Base-by-base conservation (phyloP, 176 grass and related monocot species). In the Tillandsia leiboldiana region DNA sequence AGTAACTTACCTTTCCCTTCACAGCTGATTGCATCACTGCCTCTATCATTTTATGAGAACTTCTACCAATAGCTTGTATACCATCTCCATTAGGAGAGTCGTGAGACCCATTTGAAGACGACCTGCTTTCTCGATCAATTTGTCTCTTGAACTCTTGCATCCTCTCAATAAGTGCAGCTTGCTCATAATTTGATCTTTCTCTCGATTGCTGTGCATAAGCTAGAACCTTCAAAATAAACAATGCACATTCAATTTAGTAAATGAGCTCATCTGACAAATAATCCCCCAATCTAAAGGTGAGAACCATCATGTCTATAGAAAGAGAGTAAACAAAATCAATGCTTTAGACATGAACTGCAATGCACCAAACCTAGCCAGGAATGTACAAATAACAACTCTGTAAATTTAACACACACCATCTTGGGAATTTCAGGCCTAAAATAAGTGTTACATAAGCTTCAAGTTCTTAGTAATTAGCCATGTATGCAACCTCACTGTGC, bases 71-170 rank as follows among this genome's bases (percentile, higher is more conserved):
- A 64, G 95, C 85, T 78, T 99, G 95, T 71, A 99, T 93, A 50
- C 95, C 95, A 86, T 99, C 95, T 75, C 86, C 90, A 64, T 92
- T 99, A 77, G 86, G 78, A 49, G 86, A 97, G 71, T 99, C 82
- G 64, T 80, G 69, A 18, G 77, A 79, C 14, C 77, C 82, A 82
- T 80, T 90, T 49, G 95, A 84, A 67, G 90, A 93, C 90, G 84
- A 90, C 15, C 87, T 74, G 73, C 84, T 90, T 79, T 99, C 95
- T 54, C 90, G 77, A 15, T 99, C 95, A 72, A 99, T 94, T 77
- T 99, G 95, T 15, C 90, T 82, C 81, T 99, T 99, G 56, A 99
- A 99, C 11, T 99, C 95, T 77, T 99, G 95, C 95, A 99, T 94
- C 75, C 87, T 87, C 72, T 99, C 95, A 64, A 88, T 14, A 73